These are phyloP conservation scores for Lichenothelia convexa DNA, from an alignment of 495 filamentous ascomycete genomes.

Conservation along the genomic window DNA sequence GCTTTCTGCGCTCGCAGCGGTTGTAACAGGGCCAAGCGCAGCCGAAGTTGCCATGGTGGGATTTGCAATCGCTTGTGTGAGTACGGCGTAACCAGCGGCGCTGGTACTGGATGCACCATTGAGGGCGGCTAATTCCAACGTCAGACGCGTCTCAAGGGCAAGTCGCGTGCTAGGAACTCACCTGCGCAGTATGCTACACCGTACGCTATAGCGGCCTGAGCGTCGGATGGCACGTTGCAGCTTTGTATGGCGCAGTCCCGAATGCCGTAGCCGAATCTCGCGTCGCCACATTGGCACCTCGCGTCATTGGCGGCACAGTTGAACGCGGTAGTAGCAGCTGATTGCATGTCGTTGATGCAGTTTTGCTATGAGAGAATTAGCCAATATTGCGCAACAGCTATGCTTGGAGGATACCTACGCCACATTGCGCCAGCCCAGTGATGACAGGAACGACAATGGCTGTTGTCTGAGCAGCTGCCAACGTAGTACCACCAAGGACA, in stretches of 20 bases:
- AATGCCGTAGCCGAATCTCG: conserved; percentile 54
- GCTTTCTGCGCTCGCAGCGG: conserved; percentile 2
- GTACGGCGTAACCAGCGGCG: conserved; percentile 10
- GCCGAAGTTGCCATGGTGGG: background rate
- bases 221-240: conserved; percentile 29
- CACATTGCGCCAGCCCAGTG: conserved; percentile 12
- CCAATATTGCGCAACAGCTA: background rate
- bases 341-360: conserved; percentile 58
- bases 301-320: conserved; percentile 39
- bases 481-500: conserved; percentile 16
- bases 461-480: conserved; percentile 16
- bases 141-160: background rate
- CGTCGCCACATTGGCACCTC: conserved; percentile 50
- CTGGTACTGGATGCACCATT: background rate
- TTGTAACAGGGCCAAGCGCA: conserved; percentile 10
- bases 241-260: conserved; percentile 57
- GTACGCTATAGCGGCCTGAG: conserved; percentile 17
- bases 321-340: conserved; percentile 34
- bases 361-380: conserved; percentile 30
- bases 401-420: conserved; percentile 8
- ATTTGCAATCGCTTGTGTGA: background rate
- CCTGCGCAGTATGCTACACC: conserved; percentile 24
- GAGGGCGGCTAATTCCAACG: background rate
- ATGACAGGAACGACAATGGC: too few relatives aligned
- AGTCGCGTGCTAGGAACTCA: conserved; percentile 7